phyloP scores from a whole-genome alignment of 305 asterid species.

The Petunia hybrid region DNA sequence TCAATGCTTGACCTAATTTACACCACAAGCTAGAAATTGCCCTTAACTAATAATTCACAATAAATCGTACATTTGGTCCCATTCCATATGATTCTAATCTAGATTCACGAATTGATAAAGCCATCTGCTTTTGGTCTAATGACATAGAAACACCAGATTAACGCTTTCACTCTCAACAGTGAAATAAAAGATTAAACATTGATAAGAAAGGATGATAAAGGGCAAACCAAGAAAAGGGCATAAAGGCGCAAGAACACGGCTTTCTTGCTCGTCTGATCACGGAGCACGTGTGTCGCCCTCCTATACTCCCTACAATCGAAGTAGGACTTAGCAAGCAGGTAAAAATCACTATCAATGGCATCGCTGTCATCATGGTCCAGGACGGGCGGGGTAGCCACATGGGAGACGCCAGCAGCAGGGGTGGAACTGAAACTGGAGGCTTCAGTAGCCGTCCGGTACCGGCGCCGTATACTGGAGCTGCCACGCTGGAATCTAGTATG shows the following conservation, averaged over 20 bases:
- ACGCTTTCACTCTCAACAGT: background rate
- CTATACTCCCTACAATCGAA: constrained; percentile 93
- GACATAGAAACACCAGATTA: background rate
- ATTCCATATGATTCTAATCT: constrained; percentile 3
- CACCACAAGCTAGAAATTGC: background rate
- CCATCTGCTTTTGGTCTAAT: background rate
- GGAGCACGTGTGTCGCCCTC: constrained; percentile 92
- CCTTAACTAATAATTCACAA: background rate
- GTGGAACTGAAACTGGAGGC: constrained; percentile 48
- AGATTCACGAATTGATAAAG: constrained; percentile 23
- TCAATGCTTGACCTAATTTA: background rate
- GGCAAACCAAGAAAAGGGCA: constrained; percentile 84
- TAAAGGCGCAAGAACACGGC: constrained; percentile 89
- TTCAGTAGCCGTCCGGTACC: constrained; percentile 66
- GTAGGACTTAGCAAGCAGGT: constrained; percentile 86
- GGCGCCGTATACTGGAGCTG: constrained; percentile 93
- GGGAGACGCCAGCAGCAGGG: constrained; percentile 76
- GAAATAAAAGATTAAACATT: background rate
- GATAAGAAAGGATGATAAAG: too few species aligned
- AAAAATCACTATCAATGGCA: constrained; percentile 68
- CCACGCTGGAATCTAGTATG: constrained; percentile 97
- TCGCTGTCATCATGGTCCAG: constrained; percentile 57
- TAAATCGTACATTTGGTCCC: background rate
- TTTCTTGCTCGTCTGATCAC: constrained; percentile 87
- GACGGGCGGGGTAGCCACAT: constrained; percentile 60